Base-by-base conservation (phyloP, 495 filamentous ascomycete genomes). In the Talaromyces adpressus region DNA sequence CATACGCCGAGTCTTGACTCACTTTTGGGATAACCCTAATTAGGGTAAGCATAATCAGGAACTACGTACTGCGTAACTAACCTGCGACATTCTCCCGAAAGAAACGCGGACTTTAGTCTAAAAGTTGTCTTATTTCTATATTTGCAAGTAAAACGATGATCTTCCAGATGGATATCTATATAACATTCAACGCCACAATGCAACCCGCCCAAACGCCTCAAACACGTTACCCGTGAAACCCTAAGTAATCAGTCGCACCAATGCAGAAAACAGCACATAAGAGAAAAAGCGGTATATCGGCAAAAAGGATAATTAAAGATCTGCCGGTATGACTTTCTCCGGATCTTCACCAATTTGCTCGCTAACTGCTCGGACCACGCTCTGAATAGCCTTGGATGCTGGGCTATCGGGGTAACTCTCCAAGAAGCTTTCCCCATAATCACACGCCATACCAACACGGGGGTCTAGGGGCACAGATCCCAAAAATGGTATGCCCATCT, bases 371-470 rank as follows among this genome's bases (percentile, higher is more conserved):
- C 79, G 83, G 5, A 97, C 93, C 27, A 97, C 91, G 30, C 74
- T 75, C 75, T 83, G 86, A 34, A 97, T 81, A 3, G 91, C 91
- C 64, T 78, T 78, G 67, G 89, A 92, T 2, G 93, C 92, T 29
- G 93, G 93, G 67, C 91, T 96, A 65, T 98, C 93, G 0, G 93
- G 91, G 73, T 89, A 98, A 51, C 85, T 84, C 63, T 98, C 92
- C 67, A 98, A 91, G 75, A 97, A 98, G 72, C 92, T 97, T 83
- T 98, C 95, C 1, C 94, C 94, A 75, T 89, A 97, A 71, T 98
- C 94, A 69, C 93, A 95, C 3, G 92, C 87, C 89, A 97, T 96
- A 1, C 94, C 93, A 60, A 98, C 93, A 56, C 93, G 80, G 4
- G 94, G 93, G 67, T 98, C 94, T 52, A 98, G 76, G 41, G 94